phyloP scores from a whole-genome alignment of 2,329 filamentous ascomycete species.

The Botryosphaeria dothidea region DNA sequence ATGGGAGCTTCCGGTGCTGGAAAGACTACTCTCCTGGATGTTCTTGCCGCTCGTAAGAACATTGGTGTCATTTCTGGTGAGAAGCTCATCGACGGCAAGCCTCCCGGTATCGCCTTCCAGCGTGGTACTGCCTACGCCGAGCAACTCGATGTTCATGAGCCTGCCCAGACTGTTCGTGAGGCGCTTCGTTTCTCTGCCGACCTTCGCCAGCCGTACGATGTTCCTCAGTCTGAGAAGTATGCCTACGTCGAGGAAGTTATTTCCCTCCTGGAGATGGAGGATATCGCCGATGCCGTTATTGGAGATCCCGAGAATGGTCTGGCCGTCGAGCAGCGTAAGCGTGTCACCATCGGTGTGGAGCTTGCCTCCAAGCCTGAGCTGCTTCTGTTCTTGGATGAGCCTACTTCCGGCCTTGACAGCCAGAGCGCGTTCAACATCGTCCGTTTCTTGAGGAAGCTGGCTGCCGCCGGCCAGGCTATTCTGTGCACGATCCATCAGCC shows the following conservation, averaged over 20 bases:
- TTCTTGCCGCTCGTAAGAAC: slow-evolving; percentile 66
- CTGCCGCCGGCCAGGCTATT: slow-evolving; percentile 80
- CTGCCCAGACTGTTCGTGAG: slow-evolving; percentile 64
- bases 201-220: slow-evolving; percentile 61
- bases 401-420: slow-evolving; percentile 72
- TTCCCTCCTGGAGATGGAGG: slow-evolving; percentile 64
- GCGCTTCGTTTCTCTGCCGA: slow-evolving; percentile 67
- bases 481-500: slow-evolving; percentile 92
- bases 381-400: slow-evolving; percentile 77
- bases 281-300: slow-evolving; percentile 66
- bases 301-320: slow-evolving; percentile 61
- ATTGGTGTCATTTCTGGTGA: slow-evolving; percentile 65
- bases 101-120: slow-evolving; percentile 62
- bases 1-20: slow-evolving; percentile 79
- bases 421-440: slow-evolving; percentile 77
- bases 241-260: slow-evolving; percentile 68
- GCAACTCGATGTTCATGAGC: slow-evolving; percentile 65
- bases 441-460: slow-evolving; percentile 74
- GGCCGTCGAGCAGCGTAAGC: slow-evolving; percentile 67
- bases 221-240: slow-evolving; percentile 61
- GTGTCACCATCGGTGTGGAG: slow-evolving; percentile 65
- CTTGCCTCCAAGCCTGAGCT: slow-evolving; percentile 68
- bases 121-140: slow-evolving; percentile 66
- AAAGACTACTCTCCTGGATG: slow-evolving; percentile 82
- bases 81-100: slow-evolving; percentile 61